Evolutionary conservation across 1,139 yeast species (phyloP).

Genomic region (Taphrina wiesneri): DNA sequence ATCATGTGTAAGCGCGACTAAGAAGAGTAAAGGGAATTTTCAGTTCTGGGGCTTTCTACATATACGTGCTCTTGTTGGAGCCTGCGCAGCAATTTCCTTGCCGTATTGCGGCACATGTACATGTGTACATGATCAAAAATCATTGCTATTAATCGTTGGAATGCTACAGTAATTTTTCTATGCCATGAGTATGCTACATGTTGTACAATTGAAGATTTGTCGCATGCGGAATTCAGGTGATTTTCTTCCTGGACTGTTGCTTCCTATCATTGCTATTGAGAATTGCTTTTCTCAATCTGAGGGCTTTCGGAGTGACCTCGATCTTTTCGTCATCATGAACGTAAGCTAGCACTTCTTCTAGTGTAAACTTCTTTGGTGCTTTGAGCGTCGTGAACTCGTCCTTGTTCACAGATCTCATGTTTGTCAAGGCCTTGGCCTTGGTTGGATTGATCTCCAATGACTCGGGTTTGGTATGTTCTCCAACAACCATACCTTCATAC

Average conservation of each 20-base stretch:
- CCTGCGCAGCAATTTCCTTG: no score
- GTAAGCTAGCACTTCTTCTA: slow-evolving; percentile 30
- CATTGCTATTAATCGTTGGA: no score
- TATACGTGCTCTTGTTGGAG: no score
- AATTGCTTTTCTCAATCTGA: slow-evolving; percentile 30
- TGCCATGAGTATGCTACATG: not conserved
- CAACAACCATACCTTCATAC: slow-evolving; percentile 32
- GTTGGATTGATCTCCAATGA: slow-evolving; percentile 28
- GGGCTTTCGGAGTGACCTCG: slow-evolving; percentile 26
- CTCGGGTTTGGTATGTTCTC: slow-evolving; percentile 32
- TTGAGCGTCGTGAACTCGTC: slow-evolving; percentile 27
- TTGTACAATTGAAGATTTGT: not conserved
- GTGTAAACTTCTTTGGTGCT: slow-evolving; percentile 25
- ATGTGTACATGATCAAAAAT: no score
- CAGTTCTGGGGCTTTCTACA: no score
- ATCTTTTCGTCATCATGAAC: slow-evolving; percentile 31
- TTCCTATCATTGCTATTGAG: slow-evolving; percentile 15
- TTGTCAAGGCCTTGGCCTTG: slow-evolving; percentile 30
- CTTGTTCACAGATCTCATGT: slow-evolving; percentile 33
- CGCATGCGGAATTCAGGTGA: not conserved
- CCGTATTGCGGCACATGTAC: no score
- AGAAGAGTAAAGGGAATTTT: no score
- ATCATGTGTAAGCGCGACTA: no score
- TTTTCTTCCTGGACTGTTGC: slow-evolving; percentile 24
- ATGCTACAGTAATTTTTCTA: no score